Evolutionary conservation across 2,329 filamentous ascomycete species (phyloP).

Genomic region (Aspergillus sp.): DNA sequence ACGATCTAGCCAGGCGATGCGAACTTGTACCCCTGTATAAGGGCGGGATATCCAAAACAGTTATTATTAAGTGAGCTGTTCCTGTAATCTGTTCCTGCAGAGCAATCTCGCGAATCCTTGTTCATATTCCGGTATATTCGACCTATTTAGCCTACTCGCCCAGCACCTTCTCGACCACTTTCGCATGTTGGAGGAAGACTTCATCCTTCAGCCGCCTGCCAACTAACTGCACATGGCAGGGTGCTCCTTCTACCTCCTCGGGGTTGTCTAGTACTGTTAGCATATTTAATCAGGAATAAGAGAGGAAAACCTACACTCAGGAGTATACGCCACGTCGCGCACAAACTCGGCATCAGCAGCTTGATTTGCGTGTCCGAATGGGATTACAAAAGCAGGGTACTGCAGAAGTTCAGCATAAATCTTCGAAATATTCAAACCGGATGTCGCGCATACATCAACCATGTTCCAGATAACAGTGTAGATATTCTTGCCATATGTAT

Average conservation of each 20-base stretch:
- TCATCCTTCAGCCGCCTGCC: constrained; percentile 26
- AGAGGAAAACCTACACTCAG: constrained; percentile 17
- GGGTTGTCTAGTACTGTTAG: constrained; percentile 15
- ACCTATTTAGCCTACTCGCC: background rate
- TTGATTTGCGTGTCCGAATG: constrained; percentile 18
- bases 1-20: too few relatives aligned
- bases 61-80: background rate
- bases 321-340: constrained; percentile 20
- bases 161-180: constrained; percentile 15
- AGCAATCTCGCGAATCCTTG: background rate
- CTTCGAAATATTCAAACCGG: background rate
- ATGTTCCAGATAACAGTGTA: constrained; percentile 25
- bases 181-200: constrained; percentile 18
- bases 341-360: constrained; percentile 18
- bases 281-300: too few relatives aligned
- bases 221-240: constrained; percentile 25
- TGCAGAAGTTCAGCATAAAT: background rate
- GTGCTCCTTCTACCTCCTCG: constrained; percentile 19
- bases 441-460: constrained; percentile 20
- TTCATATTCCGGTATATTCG: background rate
- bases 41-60: background rate
- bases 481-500: constrained; percentile 19
- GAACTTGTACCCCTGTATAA: background rate
- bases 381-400: constrained; percentile 24
- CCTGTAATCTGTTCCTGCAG: background rate